Evolutionary conservation across 192 early-diverging fungal genomes (phyloP).

Genomic region (Umbelopsis ramanniana): DNA sequence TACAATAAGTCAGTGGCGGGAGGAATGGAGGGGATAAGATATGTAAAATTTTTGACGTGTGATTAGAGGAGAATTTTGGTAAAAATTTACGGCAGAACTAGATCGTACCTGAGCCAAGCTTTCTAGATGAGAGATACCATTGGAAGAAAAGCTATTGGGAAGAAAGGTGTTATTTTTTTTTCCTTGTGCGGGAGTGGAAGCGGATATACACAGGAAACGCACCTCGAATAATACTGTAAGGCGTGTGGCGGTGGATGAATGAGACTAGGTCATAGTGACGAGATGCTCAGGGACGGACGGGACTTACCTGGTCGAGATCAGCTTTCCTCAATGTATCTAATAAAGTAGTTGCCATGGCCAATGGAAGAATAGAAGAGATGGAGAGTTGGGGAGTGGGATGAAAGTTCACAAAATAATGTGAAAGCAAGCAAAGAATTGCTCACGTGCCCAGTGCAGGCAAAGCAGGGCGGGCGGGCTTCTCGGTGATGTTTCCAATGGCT

Average conservation of each 20-base stretch:
- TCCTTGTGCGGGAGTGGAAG: not conserved
- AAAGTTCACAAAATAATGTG: not conserved
- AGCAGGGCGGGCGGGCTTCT: no score
- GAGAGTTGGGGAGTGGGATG: not conserved
- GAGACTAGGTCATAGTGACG: slow-evolving; percentile 22
- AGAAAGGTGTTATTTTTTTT: not conserved
- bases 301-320: slow-evolving; percentile 61
- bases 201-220: no score
- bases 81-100: no score
- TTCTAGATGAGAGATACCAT: slow-evolving; percentile 64
- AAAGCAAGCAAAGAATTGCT: not conserved
- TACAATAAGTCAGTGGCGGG: not conserved
- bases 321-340: slow-evolving; percentile 67
- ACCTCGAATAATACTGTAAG: slow-evolving; percentile 57
- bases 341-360: slow-evolving; percentile 46
- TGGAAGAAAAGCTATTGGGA: slow-evolving; percentile 55
- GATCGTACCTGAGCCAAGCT: slow-evolving; percentile 59
- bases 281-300: not conserved
- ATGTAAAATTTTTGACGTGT: no score
- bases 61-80: no score
- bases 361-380: slow-evolving; percentile 3
- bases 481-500: not conserved
- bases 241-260: not conserved
- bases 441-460: not conserved
- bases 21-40: no score